phyloP scores from a whole-genome alignment of 805 yeast genomes.

The Saccharomycopsis olivae region DNA sequence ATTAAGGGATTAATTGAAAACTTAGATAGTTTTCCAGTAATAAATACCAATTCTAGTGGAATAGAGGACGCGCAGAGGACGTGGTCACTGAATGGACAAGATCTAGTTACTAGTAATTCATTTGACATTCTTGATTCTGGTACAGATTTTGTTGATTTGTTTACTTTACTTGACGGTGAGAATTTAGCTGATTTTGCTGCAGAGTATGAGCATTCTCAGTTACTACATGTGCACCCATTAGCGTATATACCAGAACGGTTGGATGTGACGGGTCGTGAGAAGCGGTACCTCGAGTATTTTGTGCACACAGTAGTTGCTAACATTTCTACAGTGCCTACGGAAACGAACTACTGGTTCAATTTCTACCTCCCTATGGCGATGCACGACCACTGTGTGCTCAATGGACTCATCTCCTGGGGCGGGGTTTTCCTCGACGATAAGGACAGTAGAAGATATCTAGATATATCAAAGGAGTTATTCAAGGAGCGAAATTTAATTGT shows the following conservation, averaged over 20 bases:
- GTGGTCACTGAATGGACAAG: too few relatives aligned
- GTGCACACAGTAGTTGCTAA: constrained; percentile 6
- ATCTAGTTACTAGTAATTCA: too few relatives aligned
- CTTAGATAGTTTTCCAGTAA: too few relatives aligned
- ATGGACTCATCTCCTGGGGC: constrained; percentile 16
- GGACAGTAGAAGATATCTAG: background rate
- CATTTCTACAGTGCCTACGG: constrained; percentile 9
- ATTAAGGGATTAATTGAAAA: too few relatives aligned
- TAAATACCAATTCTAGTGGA: too few relatives aligned
- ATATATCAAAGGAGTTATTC: background rate
- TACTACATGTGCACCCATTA: constrained; percentile 5
- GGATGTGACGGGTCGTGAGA: constrained; percentile 2
- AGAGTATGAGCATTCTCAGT: too few relatives aligned
- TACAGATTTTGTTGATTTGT: too few relatives aligned
- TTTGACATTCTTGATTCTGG: too few relatives aligned
- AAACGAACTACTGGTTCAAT: constrained; percentile 10
- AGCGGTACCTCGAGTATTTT: constrained; percentile 7
- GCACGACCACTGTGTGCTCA: constrained; percentile 4
- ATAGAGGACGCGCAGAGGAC: too few relatives aligned
- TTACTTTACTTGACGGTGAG: too few relatives aligned
- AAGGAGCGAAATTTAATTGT: background rate
- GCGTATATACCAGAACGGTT: constrained; percentile 2
- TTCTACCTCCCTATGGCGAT: constrained; percentile 14
- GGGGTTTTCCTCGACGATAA: constrained; percentile 4
- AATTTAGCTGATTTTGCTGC: too few relatives aligned